Evolutionary conservation across 768 basidiomycete genomes (phyloP).

Genomic region (Tylopilus sp.): DNA sequence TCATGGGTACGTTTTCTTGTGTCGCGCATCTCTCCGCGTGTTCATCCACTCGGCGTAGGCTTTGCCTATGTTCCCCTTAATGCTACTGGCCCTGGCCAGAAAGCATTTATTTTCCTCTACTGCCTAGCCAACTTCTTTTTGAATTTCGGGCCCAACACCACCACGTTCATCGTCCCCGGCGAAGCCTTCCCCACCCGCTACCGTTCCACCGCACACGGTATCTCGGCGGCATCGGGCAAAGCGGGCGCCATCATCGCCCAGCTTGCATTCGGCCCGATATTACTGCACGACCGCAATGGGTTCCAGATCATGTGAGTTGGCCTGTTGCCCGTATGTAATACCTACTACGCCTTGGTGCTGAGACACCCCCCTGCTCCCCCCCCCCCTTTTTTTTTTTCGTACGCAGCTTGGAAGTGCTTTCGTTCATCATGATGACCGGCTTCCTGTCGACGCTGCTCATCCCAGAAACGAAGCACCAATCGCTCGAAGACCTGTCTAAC

Average conservation of each 20-base stretch:
- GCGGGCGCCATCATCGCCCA: conserved; percentile 75
- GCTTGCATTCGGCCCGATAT: conserved; percentile 65
- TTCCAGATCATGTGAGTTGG: conserved; percentile 62
- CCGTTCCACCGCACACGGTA: conserved; percentile 71
- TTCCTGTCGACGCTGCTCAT: conserved; percentile 76
- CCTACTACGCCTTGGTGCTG: too few relatives aligned
- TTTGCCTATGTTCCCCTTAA: conserved; percentile 62
- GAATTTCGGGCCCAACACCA: conserved; percentile 38
- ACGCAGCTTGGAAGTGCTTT: conserved; percentile 67
- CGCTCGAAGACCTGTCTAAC: conserved; percentile 70
- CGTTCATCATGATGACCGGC: conserved; percentile 82
- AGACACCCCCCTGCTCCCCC: not conserved
- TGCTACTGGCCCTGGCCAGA: conserved; percentile 46
- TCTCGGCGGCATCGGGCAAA: conserved; percentile 73
- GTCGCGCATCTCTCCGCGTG: not conserved
- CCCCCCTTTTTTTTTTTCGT: too few relatives aligned
- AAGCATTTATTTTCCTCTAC: conserved; percentile 41
- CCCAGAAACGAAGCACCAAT: conserved; percentile 70
- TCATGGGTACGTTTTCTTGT: conserved; percentile 52
- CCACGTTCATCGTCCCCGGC: conserved; percentile 73
- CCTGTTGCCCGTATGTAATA: too few relatives aligned
- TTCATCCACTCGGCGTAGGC: conserved; percentile 35
- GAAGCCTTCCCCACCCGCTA: conserved; percentile 79
- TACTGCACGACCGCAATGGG: conserved; percentile 49
- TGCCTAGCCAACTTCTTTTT: conserved; percentile 18